These are phyloP conservation scores for Chlamydomonas reinhardtii DNA, from an alignment of 163 green algal species.

Conservation along the genomic window DNA sequence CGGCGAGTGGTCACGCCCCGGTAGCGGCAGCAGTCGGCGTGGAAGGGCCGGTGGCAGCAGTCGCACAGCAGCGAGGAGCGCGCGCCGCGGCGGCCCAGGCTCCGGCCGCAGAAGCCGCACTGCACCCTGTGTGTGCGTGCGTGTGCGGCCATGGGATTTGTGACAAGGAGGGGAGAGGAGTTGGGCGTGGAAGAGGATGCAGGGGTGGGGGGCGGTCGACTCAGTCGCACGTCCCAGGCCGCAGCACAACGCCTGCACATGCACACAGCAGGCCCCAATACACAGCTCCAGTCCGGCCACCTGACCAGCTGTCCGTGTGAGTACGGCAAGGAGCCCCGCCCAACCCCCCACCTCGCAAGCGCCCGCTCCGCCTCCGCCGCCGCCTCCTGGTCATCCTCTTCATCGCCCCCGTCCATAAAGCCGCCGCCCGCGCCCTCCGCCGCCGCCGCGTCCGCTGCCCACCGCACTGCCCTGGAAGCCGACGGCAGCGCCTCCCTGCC, in stretches of 20 bases:
- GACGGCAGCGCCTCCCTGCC: no score
- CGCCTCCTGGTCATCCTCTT: not conserved
- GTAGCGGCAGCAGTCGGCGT: constrained; percentile 26
- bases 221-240: no score
- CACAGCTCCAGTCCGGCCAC: no score
- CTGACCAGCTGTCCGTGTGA: no score
- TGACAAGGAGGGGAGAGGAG: no score
- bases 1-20: constrained; percentile 2
- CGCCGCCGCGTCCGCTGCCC: not conserved
- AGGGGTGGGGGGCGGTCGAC: no score
- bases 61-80: constrained; percentile 22
- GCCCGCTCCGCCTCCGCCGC: not conserved
- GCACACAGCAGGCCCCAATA: no score
- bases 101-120: constrained; percentile 32
- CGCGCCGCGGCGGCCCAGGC: not conserved
- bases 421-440: not conserved
- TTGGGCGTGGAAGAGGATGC: no score
- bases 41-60: constrained; percentile 43
- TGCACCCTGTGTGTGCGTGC: constrained; percentile 20
- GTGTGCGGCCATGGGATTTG: no score
- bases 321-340: no score
- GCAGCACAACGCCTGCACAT: no score
- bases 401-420: not conserved
- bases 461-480: no score
- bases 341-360: not conserved